Percentiles rank a stretch among this genome's conserved stretches.
phyloP scores from a whole-genome alignment of 2,329 filamentous ascomycete genomes.

The Scytalidium sp. region DNA sequence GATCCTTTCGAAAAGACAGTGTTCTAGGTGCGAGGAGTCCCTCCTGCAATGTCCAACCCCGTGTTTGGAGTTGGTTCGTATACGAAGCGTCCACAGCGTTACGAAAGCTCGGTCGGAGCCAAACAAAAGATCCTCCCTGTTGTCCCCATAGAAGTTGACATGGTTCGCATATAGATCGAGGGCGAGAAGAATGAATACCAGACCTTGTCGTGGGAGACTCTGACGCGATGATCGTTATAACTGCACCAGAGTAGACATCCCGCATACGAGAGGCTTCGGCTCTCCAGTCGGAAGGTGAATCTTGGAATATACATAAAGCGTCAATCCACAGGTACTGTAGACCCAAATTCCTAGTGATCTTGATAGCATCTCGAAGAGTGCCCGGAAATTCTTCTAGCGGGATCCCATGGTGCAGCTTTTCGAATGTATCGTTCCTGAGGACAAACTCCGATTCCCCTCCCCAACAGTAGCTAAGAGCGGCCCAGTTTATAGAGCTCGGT shows the following conservation, averaged over 20 bases:
- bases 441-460: constrained; percentile 8
- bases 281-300: constrained; percentile 14
- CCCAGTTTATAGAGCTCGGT: constrained; percentile 4
- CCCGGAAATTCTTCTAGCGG: constrained; percentile 6
- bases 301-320: constrained; percentile 18
- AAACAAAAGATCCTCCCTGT: not conserved
- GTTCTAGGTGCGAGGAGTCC: constrained; percentile 12
- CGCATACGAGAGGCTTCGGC: constrained; percentile 14
- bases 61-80: constrained; percentile 3
- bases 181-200: constrained; percentile 11
- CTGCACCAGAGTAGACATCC: constrained; percentile 14
- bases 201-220: constrained; percentile 13
- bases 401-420: constrained; percentile 6
- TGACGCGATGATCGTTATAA: constrained; percentile 12
- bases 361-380: constrained; percentile 11
- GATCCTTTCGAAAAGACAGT: not conserved
- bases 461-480: constrained; percentile 18
- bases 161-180: not conserved
- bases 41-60: constrained; percentile 17
- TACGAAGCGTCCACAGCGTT: not conserved
- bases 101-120: not conserved
- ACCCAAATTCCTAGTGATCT: constrained; percentile 11
- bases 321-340: constrained; percentile 17
- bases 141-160: not conserved
- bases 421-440: constrained; percentile 5